phyloP scores from a whole-genome alignment of 164 flowering plant species.

The Umbilicus rupestris region DNA sequence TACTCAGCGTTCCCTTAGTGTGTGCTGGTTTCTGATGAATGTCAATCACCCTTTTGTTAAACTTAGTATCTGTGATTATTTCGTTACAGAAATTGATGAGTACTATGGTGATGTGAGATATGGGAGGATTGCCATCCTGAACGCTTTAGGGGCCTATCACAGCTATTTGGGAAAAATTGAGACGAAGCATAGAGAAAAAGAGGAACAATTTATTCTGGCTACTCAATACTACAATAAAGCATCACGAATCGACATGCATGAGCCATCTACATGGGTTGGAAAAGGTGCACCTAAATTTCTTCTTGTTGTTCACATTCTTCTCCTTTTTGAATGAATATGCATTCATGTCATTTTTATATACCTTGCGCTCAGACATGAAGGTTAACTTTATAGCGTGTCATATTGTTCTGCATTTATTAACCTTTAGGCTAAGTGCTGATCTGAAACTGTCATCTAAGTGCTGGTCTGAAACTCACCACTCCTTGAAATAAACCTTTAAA shows the following conservation, averaged over 20 bases:
- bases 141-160: slow-evolving; percentile 90
- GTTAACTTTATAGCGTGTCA: neutral
- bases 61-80: slow-evolving; percentile 8
- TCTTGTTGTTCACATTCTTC: neutral
- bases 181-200: slow-evolving; percentile 80
- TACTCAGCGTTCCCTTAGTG: neutral
- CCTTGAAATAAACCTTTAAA: neutral
- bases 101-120: slow-evolving; percentile 88
- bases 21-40: neutral
- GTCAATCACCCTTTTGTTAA: neutral
- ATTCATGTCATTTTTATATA: neutral
- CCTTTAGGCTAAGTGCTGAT: no score
- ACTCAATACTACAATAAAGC: slow-evolving; percentile 88
- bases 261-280: slow-evolving; percentile 98
- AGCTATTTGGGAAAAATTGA: slow-evolving; percentile 89
- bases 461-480: no score
- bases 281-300: slow-evolving; percentile 43
- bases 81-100: slow-evolving; percentile 81
- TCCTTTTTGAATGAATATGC: neutral
- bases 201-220: slow-evolving; percentile 72
- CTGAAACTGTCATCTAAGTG: no score
- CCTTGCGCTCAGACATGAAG: neutral
- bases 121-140: slow-evolving; percentile 89
- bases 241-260: slow-evolving; percentile 89
- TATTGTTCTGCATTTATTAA: neutral